These are phyloP conservation scores for Termitomyces titanicus DNA, from an alignment of 768 basidiomycete species.

Conservation along the genomic window DNA sequence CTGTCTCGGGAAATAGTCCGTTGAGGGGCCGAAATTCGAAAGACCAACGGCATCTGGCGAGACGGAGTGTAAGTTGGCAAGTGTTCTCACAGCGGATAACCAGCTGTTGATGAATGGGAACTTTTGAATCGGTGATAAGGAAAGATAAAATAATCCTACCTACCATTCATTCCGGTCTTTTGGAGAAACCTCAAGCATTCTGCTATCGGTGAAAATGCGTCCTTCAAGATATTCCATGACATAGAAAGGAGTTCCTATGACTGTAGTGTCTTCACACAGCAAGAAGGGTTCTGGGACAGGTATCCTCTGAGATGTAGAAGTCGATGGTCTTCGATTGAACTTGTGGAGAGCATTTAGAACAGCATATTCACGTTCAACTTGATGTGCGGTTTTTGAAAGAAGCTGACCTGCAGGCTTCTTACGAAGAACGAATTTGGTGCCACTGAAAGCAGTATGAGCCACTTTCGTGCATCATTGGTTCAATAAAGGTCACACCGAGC, in stretches of 20 bases:
- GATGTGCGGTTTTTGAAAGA: constrained; percentile 88
- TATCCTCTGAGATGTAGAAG: constrained; percentile 47
- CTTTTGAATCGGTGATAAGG: neutral
- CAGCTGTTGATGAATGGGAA: constrained; percentile 44
- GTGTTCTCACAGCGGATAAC: constrained; percentile 70
- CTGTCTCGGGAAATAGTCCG: constrained; percentile 90
- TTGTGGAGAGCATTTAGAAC: constrained; percentile 74
- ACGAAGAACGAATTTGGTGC: constrained; percentile 75
- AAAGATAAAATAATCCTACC: neutral
- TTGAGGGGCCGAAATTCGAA: constrained; percentile 64
- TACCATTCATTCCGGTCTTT: constrained; percentile 71
- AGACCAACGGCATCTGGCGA: constrained; percentile 66
- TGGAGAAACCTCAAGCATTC: constrained; percentile 66
- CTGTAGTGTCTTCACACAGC: constrained; percentile 71
- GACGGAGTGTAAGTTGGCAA: constrained; percentile 66
- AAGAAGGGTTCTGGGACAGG: constrained; percentile 85
- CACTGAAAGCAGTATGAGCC: constrained; percentile 27
- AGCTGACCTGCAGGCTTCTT: constrained; percentile 91
- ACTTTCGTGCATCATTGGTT: neutral
- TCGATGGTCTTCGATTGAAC: constrained; percentile 61
- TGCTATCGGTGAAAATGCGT: constrained; percentile 85
- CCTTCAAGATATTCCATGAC: constrained; percentile 96
- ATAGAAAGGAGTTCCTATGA: constrained; percentile 91
- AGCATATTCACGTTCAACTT: constrained; percentile 90
- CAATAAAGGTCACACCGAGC: constrained; percentile 43